These are phyloP conservation scores for Dactylonectria estremocensis DNA, from an alignment of 2,329 filamentous ascomycete genomes.

Conservation along the genomic window DNA sequence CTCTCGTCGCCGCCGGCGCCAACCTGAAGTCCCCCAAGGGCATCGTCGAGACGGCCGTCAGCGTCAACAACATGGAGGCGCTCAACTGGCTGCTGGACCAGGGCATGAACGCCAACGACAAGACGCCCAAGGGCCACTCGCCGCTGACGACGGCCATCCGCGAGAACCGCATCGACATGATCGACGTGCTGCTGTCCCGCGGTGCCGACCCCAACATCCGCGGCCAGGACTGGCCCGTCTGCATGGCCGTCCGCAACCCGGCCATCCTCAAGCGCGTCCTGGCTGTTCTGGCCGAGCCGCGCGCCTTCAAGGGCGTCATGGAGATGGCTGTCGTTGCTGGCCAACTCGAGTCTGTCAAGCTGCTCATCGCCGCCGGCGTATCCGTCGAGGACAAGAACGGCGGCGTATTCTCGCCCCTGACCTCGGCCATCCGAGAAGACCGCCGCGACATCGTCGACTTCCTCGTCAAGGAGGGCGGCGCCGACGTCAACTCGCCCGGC, in stretches of 20 bases:
- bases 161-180: slow-evolving; percentile 71
- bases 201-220: slow-evolving; percentile 75
- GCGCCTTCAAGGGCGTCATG: slow-evolving; percentile 76
- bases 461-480: slow-evolving; percentile 73
- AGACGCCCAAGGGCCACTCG: slow-evolving; percentile 70
- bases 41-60: slow-evolving; percentile 76
- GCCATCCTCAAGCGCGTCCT: slow-evolving; percentile 72
- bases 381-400: slow-evolving; percentile 81
- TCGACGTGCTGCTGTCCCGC: slow-evolving; percentile 70
- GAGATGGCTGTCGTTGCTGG: slow-evolving; percentile 78
- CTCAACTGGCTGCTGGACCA: slow-evolving; percentile 73
- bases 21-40: slow-evolving; percentile 73
- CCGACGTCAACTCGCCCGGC: slow-evolving; percentile 77
- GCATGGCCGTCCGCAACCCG: slow-evolving; percentile 76
- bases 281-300: slow-evolving; percentile 69
- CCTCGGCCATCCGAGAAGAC: slow-evolving; percentile 76
- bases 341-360: slow-evolving; percentile 77
- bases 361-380: slow-evolving; percentile 75
- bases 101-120: slow-evolving; percentile 73
- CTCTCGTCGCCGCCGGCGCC: slow-evolving; percentile 72
- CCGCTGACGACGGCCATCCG: slow-evolving; percentile 77
- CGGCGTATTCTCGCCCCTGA: slow-evolving; percentile 80
- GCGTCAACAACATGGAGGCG: slow-evolving; percentile 73
- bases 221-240: slow-evolving; percentile 80
- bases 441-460: slow-evolving; percentile 73